These are phyloP conservation scores for Candida awuae DNA, from an alignment of 805 yeast species.

Conservation along the genomic window DNA sequence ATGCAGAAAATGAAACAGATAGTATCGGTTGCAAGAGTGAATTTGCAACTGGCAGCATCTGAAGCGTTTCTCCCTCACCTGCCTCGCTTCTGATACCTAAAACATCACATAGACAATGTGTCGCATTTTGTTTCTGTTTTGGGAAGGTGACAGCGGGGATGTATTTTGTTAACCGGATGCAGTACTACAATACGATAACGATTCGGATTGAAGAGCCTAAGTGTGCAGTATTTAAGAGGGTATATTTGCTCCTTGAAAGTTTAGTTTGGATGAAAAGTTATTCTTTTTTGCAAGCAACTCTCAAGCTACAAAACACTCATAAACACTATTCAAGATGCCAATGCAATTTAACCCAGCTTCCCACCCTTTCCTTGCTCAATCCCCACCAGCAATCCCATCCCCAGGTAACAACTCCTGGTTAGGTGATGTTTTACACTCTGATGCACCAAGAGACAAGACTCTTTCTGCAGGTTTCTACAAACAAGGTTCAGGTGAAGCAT, in stretches of 20 bases:
- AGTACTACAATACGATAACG: no score
- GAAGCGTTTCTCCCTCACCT: no score
- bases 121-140: no score
- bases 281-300: neutral
- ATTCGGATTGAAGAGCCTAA: neutral
- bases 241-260: no score
- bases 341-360: constrained; percentile 45
- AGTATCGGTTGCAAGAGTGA: no score
- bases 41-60: no score
- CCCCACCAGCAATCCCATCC: constrained; percentile 53
- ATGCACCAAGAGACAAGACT: constrained; percentile 51
- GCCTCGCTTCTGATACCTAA: no score
- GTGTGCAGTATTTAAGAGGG: neutral
- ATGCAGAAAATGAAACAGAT: no score
- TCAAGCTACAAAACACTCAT: neutral
- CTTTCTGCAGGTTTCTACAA: constrained; percentile 57
- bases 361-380: constrained; percentile 41
- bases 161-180: no score
- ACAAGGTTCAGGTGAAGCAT: constrained; percentile 59
- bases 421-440: constrained; percentile 57
- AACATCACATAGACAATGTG: no score
- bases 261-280: no score
- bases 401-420: constrained; percentile 64
- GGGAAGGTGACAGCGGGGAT: no score
- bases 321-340: constrained; percentile 35